A percentile compares a stretch with the other conserved stretches of the same genome.
Evolutionary conservation across 2,329 filamentous ascomycete genomes (phyloP).

Genomic region (Fusarium sp.): DNA sequence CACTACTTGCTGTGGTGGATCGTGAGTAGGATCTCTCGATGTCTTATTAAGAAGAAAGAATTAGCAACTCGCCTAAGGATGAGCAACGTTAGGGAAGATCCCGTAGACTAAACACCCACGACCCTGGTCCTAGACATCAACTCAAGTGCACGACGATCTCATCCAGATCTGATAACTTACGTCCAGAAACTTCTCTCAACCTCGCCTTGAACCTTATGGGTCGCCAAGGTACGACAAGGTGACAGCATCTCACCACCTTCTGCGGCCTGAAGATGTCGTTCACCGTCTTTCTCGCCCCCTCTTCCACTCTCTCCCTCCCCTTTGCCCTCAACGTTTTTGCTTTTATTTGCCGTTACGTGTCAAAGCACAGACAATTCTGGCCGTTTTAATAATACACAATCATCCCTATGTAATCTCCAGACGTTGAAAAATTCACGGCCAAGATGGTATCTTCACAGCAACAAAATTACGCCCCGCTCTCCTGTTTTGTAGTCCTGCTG

Average conservation of each 20-base stretch:
- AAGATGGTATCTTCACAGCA: background rate
- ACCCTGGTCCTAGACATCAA: background rate
- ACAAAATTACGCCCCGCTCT: background rate
- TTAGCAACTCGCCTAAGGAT: background rate
- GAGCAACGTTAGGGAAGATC: background rate
- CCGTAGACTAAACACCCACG: background rate
- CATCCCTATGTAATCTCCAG: background rate
- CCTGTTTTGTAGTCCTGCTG: background rate
- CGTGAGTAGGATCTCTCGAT: background rate
- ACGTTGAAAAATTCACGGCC: background rate
- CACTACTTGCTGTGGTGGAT: too few relatives aligned
- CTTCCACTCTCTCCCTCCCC: background rate
- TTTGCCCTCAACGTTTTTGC: background rate
- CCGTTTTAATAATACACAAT: background rate
- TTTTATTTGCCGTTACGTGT: background rate
- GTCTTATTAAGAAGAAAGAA: fast-evolving
- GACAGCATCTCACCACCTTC: background rate
- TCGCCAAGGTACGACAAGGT: background rate
- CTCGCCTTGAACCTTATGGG: background rate
- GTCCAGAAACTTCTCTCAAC: too few relatives aligned
- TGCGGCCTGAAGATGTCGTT: background rate
- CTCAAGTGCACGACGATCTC: background rate
- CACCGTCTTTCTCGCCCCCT: background rate
- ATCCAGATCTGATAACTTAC: background rate
- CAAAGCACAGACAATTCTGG: background rate